Percentiles rank a stretch among this genome's conserved stretches.
These are phyloP conservation scores for Pythium rishiriense DNA, from an alignment of 352 stramenopile genomes.

Conservation along the genomic window DNA sequence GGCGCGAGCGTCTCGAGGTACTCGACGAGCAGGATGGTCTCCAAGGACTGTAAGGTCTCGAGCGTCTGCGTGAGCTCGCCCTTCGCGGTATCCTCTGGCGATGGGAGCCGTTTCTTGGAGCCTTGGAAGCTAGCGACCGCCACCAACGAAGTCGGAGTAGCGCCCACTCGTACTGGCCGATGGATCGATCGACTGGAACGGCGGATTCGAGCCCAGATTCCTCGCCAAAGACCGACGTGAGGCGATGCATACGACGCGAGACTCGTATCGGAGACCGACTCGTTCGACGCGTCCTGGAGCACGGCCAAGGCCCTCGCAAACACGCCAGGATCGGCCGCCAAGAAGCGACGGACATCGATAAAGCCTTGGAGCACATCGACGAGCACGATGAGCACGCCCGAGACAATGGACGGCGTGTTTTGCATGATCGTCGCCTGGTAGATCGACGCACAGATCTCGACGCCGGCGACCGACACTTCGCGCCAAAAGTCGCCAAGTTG, in stretches of 20 bases:
- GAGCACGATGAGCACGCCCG: background rate
- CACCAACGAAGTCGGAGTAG: too few species aligned
- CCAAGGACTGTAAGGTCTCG: slow-evolving; percentile 3
- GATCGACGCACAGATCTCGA: slow-evolving; percentile 17
- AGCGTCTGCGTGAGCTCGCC: slow-evolving; percentile 6
- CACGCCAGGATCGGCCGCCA: too few species aligned
- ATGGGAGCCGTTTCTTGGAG: background rate
- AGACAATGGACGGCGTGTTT: background rate
- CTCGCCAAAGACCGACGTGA: too few species aligned
- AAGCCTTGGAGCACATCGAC: slow-evolving; percentile 9
- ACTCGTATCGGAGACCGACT: too few species aligned
- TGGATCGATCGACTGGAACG: too few species aligned
- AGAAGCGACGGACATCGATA: background rate
- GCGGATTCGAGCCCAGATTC: too few species aligned
- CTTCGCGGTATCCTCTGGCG: too few species aligned
- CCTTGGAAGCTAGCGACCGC: too few species aligned
- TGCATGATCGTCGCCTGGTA: slow-evolving; percentile 23
- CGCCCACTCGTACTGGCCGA: too few species aligned
- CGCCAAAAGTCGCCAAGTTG: background rate
- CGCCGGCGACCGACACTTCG: slow-evolving; percentile 3
- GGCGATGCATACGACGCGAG: too few species aligned
- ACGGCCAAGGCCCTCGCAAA: too few species aligned
- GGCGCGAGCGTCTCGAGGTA: slow-evolving; percentile 20
- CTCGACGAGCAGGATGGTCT: slow-evolving; percentile 24
- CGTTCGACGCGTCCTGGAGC: background rate